Evolutionary conservation across 306 rosid genomes (phyloP).

Genomic region (Acacia crassicarpa): DNA sequence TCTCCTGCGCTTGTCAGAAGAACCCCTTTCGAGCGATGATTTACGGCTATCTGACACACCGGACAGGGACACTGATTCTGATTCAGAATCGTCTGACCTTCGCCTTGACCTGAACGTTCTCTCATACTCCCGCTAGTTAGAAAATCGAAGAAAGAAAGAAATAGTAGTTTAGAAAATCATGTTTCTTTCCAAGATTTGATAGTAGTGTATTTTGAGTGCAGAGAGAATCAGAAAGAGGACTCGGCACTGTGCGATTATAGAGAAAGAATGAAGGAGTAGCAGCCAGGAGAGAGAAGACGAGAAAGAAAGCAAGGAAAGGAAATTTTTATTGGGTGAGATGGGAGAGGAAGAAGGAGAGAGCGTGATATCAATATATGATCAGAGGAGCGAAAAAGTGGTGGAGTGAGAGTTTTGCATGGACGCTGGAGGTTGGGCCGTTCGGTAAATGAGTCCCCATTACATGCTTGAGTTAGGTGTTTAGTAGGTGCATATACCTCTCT

Average conservation of each 20-base stretch:
- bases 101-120: too few relatives aligned
- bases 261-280: background rate
- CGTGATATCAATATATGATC: background rate
- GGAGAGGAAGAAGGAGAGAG: conserved; percentile 3
- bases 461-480: too few relatives aligned
- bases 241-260: background rate
- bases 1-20: too few relatives aligned
- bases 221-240: background rate
- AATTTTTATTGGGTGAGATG: background rate
- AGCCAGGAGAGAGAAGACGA: background rate
- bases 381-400: background rate
- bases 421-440: conserved; percentile 41
- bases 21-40: too few relatives aligned
- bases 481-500: too few relatives aligned
- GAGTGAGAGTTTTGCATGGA: conserved; percentile 50
- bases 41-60: too few relatives aligned
- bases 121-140: too few relatives aligned
- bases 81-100: too few relatives aligned
- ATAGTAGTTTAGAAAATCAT: too few relatives aligned
- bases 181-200: conserved; percentile 22
- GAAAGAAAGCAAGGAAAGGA: background rate
- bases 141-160: too few relatives aligned
- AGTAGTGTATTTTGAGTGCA: background rate
- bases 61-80: too few relatives aligned
- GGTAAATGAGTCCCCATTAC: too few relatives aligned